Evolutionary conservation across 306 rosid genomes (phyloP).

Genomic region (Cicer judaicum): DNA sequence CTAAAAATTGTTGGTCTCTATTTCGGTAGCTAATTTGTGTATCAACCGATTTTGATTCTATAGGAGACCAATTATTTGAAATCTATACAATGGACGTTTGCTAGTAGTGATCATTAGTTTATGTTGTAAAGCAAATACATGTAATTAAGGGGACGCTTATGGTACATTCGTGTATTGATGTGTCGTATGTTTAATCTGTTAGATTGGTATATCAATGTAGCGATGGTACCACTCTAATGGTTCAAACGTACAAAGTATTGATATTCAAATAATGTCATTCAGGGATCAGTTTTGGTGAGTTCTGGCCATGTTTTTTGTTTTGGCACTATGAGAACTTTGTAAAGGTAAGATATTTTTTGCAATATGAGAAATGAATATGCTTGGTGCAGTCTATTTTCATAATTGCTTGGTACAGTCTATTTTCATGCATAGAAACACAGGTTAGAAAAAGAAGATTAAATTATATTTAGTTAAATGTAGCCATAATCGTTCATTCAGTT

Average conservation of each 20-base stretch:
- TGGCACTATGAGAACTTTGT: constrained; percentile 42
- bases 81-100: not conserved
- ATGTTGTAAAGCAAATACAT: constrained; percentile 21
- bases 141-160: not conserved
- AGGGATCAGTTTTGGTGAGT: constrained; percentile 41
- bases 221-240: not conserved
- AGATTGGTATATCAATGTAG: not conserved
- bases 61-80: not conserved
- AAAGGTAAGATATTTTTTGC: constrained; percentile 26
- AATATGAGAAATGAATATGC: constrained; percentile 19
- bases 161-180: not conserved
- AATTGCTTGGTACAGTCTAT: too few species aligned
- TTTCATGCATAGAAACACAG: too few species aligned
- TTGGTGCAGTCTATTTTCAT: too few species aligned
- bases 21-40: not conserved
- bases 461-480: too few species aligned
- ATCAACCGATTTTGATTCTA: not conserved
- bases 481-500: too few species aligned
- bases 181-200: not conserved
- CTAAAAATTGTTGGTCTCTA: not conserved
- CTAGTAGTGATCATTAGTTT: constrained; percentile 15
- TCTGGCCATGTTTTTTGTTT: constrained; percentile 46
- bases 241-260: not conserved
- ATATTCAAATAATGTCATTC: not conserved
- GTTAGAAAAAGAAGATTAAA: too few species aligned